phyloP scores from a whole-genome alignment of 768 basidiomycete genomes.

The Lactarius quietus region DNA sequence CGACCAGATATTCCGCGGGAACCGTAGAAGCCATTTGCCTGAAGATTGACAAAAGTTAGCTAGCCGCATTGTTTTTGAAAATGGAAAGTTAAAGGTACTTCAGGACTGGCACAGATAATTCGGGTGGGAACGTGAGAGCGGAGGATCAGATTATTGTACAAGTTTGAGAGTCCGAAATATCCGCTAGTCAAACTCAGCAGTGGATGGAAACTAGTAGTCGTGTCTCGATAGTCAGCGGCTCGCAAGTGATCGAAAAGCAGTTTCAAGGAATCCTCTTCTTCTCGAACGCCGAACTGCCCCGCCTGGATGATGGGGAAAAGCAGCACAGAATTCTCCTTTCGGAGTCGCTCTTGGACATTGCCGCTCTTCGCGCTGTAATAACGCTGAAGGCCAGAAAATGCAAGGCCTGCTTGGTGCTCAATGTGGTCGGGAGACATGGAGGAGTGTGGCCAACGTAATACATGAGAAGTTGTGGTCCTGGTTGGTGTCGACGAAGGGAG shows the following conservation, averaged over 20 bases:
- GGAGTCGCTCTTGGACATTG: constrained; percentile 15
- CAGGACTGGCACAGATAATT: constrained; percentile 83
- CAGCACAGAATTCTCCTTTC: constrained; percentile 40
- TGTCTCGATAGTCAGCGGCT: not conserved
- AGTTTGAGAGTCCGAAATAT: constrained; percentile 84
- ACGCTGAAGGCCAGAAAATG: constrained; percentile 59
- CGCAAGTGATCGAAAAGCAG: constrained; percentile 48
- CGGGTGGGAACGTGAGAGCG: constrained; percentile 54
- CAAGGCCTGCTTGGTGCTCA: constrained; percentile 52
- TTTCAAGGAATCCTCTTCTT: constrained; percentile 69
- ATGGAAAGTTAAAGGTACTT: constrained; percentile 45
- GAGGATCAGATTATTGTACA: constrained; percentile 73
- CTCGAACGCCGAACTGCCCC: constrained; percentile 79
- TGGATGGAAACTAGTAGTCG: constrained; percentile 32
- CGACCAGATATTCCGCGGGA: constrained; percentile 87
- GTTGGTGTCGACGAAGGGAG: constrained; percentile 30
- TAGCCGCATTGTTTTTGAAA: constrained; percentile 1
- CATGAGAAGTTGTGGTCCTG: constrained; percentile 36
- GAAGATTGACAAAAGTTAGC: constrained; percentile 7
- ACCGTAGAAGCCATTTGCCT: constrained; percentile 96
- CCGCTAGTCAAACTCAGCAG: constrained; percentile 85
- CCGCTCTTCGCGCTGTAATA: constrained; percentile 26
- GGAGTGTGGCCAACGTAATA: constrained; percentile 63
- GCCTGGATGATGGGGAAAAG: constrained; percentile 86
- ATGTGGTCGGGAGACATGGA: constrained; percentile 67